A percentile compares a stretch with the other conserved stretches of the same genome.
Evolutionary conservation across 495 filamentous ascomycete genomes (phyloP).

Genomic region (Haplographium delicatum): DNA sequence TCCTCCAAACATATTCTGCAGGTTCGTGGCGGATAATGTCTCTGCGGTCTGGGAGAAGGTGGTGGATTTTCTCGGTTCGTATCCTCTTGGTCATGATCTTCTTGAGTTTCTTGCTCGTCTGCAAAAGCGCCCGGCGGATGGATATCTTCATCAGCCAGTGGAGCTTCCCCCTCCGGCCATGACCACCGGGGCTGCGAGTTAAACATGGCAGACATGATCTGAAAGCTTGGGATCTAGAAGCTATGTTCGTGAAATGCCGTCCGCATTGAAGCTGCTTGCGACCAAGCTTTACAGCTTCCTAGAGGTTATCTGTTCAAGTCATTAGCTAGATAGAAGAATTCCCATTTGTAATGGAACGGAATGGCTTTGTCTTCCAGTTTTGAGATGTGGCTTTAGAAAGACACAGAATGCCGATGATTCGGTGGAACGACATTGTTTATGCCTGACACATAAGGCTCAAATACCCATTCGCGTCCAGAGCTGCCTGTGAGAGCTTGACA

Average conservation of each 20-base stretch:
- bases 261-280: slow-evolving; percentile 14
- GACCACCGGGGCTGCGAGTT: slow-evolving; percentile 8
- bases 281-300: slow-evolving; percentile 6
- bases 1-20: slow-evolving; percentile 93
- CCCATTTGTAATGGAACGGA: not conserved
- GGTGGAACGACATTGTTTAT: not conserved
- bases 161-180: slow-evolving; percentile 10
- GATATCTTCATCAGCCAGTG: not conserved
- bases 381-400: slow-evolving; percentile 21
- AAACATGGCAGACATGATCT: slow-evolving; percentile 3
- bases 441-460: not conserved
- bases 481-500: slow-evolving; percentile 18
- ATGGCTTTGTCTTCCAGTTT: not conserved
- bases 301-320: slow-evolving; percentile 4
- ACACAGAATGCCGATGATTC: slow-evolving; percentile 5
- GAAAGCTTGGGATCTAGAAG: not conserved
- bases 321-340: slow-evolving; percentile 6
- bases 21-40: slow-evolving; percentile 60
- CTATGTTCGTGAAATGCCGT: slow-evolving; percentile 1
- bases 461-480: slow-evolving; percentile 17
- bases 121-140: slow-evolving; percentile 2
- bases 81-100: not conserved
- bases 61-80: slow-evolving; percentile 23
- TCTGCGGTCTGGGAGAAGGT: slow-evolving; percentile 32
- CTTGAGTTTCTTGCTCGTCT: slow-evolving; percentile 1